Conservation (phyloP, 352 stramenopile species). For the Phytopythium oedochilum region DNA sequence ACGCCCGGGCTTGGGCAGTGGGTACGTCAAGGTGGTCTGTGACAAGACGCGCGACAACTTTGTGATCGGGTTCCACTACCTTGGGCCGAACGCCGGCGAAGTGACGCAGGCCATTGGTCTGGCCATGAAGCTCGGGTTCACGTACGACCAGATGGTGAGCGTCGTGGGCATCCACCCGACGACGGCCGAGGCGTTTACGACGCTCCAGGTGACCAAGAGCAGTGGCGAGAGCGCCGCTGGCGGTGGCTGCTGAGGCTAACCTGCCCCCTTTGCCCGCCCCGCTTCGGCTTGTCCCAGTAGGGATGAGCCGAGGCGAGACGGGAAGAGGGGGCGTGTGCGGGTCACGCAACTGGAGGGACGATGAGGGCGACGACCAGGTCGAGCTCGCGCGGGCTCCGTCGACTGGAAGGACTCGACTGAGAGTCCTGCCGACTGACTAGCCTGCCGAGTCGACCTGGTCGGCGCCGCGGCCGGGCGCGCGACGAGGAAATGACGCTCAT, state of each 20-base stretch:
- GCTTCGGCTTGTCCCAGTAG: neutral
- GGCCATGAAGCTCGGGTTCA: conserved; percentile 94
- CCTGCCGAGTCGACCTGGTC: neutral
- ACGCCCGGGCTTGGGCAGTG: conserved; percentile 60
- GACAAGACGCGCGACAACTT: conserved; percentile 83
- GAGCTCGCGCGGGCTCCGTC: neutral
- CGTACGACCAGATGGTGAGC: conserved; percentile 89
- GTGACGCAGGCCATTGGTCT: conserved; percentile 92
- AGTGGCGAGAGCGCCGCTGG: conserved; percentile 90
- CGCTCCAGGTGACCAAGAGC: conserved; percentile 92
- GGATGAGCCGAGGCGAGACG: neutral
- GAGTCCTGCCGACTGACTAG: neutral
- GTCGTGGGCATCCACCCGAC: conserved; percentile 97
- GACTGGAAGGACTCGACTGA: neutral
- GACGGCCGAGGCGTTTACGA: conserved; percentile 94
- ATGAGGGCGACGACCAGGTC: conserved; percentile 2
- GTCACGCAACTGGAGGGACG: neutral
- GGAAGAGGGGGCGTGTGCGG: conserved; percentile 1
- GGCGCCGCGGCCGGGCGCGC: conserved; percentile 10
- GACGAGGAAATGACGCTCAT: conserved; percentile 72
- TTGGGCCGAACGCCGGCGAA: conserved; percentile 98
- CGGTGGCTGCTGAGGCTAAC: conserved; percentile 97
- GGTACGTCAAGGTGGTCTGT: conserved; percentile 95
- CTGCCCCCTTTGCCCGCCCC: conserved; percentile 33
- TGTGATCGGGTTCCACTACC: conserved; percentile 97